Percentiles rank a stretch among this genome's conserved stretches.
These are phyloP conservation scores for Talaromyces amestolkiae DNA, from an alignment of 2,329 filamentous ascomycete genomes.

Conservation along the genomic window DNA sequence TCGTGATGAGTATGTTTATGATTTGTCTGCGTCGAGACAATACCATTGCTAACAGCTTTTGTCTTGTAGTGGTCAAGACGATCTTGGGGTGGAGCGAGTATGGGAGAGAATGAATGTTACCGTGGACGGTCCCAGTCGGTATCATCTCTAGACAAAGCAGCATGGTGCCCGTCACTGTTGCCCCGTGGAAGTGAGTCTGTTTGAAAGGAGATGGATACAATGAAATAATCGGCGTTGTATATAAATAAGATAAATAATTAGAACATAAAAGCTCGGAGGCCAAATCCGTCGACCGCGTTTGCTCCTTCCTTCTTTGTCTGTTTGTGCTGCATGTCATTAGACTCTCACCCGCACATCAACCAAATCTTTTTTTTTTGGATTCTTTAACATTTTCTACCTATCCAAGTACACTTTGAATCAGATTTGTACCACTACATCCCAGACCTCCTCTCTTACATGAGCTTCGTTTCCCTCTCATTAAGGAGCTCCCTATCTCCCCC, in stretches of 20 bases:
- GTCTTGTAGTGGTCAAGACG: slow-evolving; percentile 32
- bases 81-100: slow-evolving; percentile 39
- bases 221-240: neutral
- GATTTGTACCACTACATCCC: neutral
- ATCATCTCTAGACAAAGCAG: slow-evolving; percentile 31
- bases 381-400: neutral
- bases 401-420: neutral
- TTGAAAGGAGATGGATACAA: neutral
- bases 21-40: neutral
- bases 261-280: neutral
- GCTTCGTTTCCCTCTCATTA: neutral
- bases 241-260: neutral
- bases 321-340: neutral
- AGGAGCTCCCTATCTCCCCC: neutral
- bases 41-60: slow-evolving; percentile 19
- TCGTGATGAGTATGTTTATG: slow-evolving; percentile 33
- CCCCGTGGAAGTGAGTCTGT: neutral
- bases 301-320: slow-evolving; percentile 8
- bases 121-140: slow-evolving; percentile 31
- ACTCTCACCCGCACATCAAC: neutral
- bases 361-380: neutral
- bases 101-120: slow-evolving; percentile 35
- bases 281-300: neutral
- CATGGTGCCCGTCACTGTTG: neutral
- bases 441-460: neutral